Conservation (phyloP, 345 rosid species). For the Physaria fendleri region DNA sequence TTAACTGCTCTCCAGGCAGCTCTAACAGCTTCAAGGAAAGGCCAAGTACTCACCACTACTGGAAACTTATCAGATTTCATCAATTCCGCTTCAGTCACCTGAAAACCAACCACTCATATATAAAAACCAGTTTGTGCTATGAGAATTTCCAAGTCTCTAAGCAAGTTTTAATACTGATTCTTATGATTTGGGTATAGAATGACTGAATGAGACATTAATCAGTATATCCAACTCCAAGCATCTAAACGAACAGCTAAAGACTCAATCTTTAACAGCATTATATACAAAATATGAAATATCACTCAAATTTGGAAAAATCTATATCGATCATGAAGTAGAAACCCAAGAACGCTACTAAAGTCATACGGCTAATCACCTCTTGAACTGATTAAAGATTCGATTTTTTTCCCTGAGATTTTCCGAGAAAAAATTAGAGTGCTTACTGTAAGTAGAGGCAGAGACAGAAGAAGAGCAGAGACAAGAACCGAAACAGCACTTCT, state of each 20-base stretch:
- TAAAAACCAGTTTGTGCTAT: not conserved
- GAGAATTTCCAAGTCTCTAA: not conserved
- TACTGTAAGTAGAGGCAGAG: slow-evolving; percentile 10
- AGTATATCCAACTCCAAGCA: not conserved
- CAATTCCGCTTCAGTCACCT: slow-evolving; percentile 38
- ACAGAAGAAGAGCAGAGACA: slow-evolving; percentile 8
- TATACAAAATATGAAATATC: not conserved
- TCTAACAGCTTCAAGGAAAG: slow-evolving; percentile 77
- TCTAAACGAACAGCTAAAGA: not conserved
- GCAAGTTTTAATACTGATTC: not conserved
- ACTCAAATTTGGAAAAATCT: not conserved
- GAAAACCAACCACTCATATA: not conserved
- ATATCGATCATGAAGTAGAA: not conserved
- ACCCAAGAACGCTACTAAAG: not conserved
- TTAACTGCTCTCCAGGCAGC: slow-evolving; percentile 76
- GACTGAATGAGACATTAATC: not conserved
- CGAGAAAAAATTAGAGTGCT: not conserved
- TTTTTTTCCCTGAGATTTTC: slow-evolving; percentile 2
- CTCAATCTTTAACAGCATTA: not conserved
- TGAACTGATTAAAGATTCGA: slow-evolving; percentile 13
- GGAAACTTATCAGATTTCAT: slow-evolving; percentile 44
- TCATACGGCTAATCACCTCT: not conserved
- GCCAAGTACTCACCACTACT: slow-evolving; percentile 88
- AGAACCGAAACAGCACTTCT: not conserved
- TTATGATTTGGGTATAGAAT: not conserved